Percentiles rank a stretch among this genome's conserved stretches.
These are phyloP conservation scores for Fusarium avenaceum DNA, from an alignment of 2,329 filamentous ascomycete genomes.

Conservation along the genomic window DNA sequence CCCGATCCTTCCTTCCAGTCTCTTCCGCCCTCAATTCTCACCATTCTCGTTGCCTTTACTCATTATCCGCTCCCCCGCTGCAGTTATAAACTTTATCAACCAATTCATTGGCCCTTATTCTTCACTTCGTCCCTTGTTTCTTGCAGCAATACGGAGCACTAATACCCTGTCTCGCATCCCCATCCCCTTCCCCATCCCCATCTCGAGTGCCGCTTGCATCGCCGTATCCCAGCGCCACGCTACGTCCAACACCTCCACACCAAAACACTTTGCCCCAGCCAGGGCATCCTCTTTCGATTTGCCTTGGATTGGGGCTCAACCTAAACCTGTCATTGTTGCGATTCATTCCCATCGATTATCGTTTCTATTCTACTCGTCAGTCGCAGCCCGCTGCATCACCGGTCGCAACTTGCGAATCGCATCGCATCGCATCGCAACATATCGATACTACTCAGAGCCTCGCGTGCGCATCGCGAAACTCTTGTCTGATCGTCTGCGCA, in stretches of 20 bases:
- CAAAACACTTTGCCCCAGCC: conserved; percentile 44
- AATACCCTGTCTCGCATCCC: conserved; percentile 32
- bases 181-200: conserved; percentile 28
- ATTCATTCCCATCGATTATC: conserved; percentile 26
- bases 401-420: conserved; percentile 44
- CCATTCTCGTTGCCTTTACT: conserved; percentile 10
- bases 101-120: conserved; percentile 23
- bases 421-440: conserved; percentile 25
- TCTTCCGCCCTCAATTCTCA: conserved; percentile 10
- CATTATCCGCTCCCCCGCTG: conserved; percentile 27
- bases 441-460: conserved; percentile 36
- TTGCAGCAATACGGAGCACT: conserved; percentile 4
- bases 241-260: conserved; percentile 46
- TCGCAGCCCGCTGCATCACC: conserved; percentile 41
- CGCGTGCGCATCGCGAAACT: conserved; percentile 48
- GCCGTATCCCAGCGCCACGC: conserved; percentile 46
- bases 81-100: conserved; percentile 6
- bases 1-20: conserved; percentile 26
- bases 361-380: conserved; percentile 19
- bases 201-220: conserved; percentile 45
- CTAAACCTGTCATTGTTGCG: conserved; percentile 38
- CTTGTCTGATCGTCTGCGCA: conserved; percentile 42
- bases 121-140: conserved; percentile 2
- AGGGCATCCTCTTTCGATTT: conserved; percentile 39
- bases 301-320: conserved; percentile 33